phyloP scores from a whole-genome alignment of 2,329 filamentous ascomycete species.

The Phialocephala subalpina region DNA sequence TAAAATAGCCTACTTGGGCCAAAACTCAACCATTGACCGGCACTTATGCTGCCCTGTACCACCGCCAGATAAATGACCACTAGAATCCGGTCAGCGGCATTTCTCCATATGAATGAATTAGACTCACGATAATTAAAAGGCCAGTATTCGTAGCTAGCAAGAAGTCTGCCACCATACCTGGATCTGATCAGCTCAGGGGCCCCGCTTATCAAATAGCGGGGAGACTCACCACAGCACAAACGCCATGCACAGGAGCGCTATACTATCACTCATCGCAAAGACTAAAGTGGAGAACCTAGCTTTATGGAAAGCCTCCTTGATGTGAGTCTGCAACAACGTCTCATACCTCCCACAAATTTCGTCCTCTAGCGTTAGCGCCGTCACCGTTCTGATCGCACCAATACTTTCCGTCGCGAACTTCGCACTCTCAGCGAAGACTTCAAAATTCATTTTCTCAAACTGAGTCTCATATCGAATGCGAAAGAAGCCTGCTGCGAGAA shows the following conservation, averaged over 20 bases:
- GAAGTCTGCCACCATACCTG: slow-evolving; percentile 18
- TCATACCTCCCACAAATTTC: slow-evolving; percentile 60
- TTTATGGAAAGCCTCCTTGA: slow-evolving; percentile 55
- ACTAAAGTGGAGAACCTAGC: slow-evolving; percentile 57
- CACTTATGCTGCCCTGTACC: slow-evolving; percentile 57
- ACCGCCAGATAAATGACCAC: slow-evolving; percentile 61
- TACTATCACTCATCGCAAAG: slow-evolving; percentile 62
- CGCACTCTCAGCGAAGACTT: slow-evolving; percentile 66
- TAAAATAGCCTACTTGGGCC: slow-evolving; percentile 44
- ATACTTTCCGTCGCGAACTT: slow-evolving; percentile 71
- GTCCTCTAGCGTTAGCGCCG: slow-evolving; percentile 63
- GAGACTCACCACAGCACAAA: slow-evolving; percentile 60
- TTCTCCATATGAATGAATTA: neutral
- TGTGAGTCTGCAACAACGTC: slow-evolving; percentile 54
- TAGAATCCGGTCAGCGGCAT: slow-evolving; percentile 47
- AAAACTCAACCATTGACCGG: slow-evolving; percentile 60
- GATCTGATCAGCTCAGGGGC: neutral
- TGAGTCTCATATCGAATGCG: slow-evolving; percentile 60
- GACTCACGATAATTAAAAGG: neutral
- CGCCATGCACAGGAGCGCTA: slow-evolving; percentile 65
- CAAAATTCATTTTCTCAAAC: slow-evolving; percentile 63
- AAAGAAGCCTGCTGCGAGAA: slow-evolving; percentile 53
- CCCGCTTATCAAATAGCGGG: neutral
- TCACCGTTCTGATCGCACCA: slow-evolving; percentile 48
- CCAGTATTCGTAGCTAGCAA: slow-evolving; percentile 6